phyloP scores from a whole-genome alignment of 345 rosid genomes.

The Ceriops zippeliana region DNA sequence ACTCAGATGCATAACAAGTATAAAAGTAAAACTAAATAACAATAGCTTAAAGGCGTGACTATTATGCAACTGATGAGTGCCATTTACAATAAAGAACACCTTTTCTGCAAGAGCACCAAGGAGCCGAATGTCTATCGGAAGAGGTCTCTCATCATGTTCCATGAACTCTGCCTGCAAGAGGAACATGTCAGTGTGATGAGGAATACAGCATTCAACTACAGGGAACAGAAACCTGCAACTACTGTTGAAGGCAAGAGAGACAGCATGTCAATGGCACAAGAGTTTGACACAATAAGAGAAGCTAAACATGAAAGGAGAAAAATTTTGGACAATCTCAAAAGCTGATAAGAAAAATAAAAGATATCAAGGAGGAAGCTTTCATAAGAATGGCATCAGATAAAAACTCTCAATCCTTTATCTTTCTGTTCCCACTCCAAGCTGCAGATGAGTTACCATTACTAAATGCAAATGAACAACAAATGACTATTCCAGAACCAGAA shows the following conservation, averaged over 20 bases:
- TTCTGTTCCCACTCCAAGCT: too few relatives aligned
- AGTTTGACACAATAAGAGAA: too few relatives aligned
- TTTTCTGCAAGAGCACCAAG: conserved; percentile 99
- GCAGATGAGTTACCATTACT: too few relatives aligned
- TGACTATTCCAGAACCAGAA: too few relatives aligned
- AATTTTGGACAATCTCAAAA: too few relatives aligned
- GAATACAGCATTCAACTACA: background rate
- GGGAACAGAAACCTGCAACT: background rate
- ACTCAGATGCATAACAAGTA: background rate
- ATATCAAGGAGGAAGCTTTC: too few relatives aligned
- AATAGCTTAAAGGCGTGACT: background rate
- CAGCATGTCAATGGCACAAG: background rate
- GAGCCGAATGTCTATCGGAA: conserved; percentile 96
- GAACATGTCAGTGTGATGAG: background rate
- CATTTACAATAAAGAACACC: conserved; percentile 41
- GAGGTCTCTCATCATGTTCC: conserved; percentile 98
- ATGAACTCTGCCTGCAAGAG: conserved; percentile 90
- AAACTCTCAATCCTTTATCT: too few relatives aligned
- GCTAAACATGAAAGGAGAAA: too few relatives aligned
- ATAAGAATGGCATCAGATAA: too few relatives aligned
- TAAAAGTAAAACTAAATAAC: background rate
- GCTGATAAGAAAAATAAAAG: too few relatives aligned
- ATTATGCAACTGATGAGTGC: conserved; percentile 7
- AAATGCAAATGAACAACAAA: too few relatives aligned
- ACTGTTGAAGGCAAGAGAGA: background rate